Conservation (phyloP, 2,329 filamentous ascomycete species). For the Fusarium xyrophilum region DNA sequence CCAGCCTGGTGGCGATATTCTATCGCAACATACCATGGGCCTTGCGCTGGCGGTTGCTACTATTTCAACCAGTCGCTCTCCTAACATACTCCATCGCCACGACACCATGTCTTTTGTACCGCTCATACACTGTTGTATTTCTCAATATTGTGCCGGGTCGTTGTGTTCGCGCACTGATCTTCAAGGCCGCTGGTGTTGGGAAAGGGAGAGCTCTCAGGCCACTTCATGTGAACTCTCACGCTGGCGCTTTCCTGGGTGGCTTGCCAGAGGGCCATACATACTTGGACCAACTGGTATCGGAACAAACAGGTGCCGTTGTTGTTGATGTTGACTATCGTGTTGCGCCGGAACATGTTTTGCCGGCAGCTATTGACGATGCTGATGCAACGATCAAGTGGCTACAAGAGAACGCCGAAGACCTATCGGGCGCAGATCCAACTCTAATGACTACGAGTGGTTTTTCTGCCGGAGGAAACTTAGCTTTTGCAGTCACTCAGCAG, state of each 20-base stretch:
- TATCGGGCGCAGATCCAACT: constrained; percentile 48
- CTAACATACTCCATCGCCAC: constrained; percentile 49
- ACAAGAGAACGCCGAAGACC: constrained; percentile 45
- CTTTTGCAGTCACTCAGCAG: constrained; percentile 46
- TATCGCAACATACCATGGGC: constrained; percentile 47
- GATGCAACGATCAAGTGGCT: constrained; percentile 53
- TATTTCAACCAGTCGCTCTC: constrained; percentile 51
- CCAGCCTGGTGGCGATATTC: constrained; percentile 47
- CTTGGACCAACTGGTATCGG: constrained; percentile 46
- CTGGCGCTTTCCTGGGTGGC: constrained; percentile 54
- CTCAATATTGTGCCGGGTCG: constrained; percentile 42
- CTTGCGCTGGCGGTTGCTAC: constrained; percentile 53
- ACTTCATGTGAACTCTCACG: constrained; percentile 54
- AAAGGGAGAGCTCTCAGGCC: constrained; percentile 44
- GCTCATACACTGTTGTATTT: constrained; percentile 45
- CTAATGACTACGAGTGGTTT: constrained; percentile 54
- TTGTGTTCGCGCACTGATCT: constrained; percentile 47
- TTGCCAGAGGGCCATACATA: constrained; percentile 49
- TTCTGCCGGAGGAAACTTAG: constrained; percentile 54
- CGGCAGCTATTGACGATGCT: constrained; percentile 55
- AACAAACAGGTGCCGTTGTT: constrained; percentile 52
- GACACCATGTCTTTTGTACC: constrained; percentile 47
- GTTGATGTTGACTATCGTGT: constrained; percentile 60
- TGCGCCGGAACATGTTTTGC: constrained; percentile 59
- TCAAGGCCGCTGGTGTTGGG: constrained; percentile 36